These are phyloP conservation scores for Saccharomyces hybrid DNA, from an alignment of 1,139 yeast species.

Conservation along the genomic window DNA sequence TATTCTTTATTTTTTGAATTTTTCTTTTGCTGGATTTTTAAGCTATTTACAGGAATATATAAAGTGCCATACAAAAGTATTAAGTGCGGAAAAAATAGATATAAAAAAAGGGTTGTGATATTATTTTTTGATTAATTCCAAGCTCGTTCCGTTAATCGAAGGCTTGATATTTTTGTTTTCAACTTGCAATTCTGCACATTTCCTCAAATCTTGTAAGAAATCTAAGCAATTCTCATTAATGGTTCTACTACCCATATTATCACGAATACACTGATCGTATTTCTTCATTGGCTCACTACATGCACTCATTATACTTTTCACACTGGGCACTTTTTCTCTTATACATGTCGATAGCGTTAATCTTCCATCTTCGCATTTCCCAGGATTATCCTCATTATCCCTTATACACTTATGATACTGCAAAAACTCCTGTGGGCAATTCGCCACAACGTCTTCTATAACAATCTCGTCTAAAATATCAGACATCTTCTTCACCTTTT, in stretches of 20 bases:
- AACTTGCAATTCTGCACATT: constrained; percentile 18
- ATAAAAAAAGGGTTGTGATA: not conserved
- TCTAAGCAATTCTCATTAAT: constrained; percentile 21
- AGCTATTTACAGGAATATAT: not conserved
- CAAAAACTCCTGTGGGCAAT: constrained; percentile 32
- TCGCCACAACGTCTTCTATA: constrained; percentile 29
- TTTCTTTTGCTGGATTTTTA: not conserved
- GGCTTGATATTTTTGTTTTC: constrained; percentile 13
- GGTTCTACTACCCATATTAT: constrained; percentile 17
- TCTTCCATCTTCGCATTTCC: constrained; percentile 26
- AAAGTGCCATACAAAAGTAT: not conserved
- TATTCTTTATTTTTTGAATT: not conserved
- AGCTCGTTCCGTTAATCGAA: constrained; percentile 11
- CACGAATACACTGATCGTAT: constrained; percentile 28
- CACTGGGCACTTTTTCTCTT: constrained; percentile 29
- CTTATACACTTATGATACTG: constrained; percentile 32
- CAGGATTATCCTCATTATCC: constrained; percentile 28
- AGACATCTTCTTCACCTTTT: constrained; percentile 10
- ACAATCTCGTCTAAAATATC: constrained; percentile 19
- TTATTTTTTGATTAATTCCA: not conserved
- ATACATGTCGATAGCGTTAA: constrained; percentile 29
- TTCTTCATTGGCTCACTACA: constrained; percentile 26
- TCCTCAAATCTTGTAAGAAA: constrained; percentile 14
- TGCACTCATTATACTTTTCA: constrained; percentile 27
- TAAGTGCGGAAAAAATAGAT: not conserved